Evolutionary conservation across 139 green algal genomes (phyloP), one percentile per base, ranked within the genome.

Genomic region (Nannochloris sp.): DNA sequence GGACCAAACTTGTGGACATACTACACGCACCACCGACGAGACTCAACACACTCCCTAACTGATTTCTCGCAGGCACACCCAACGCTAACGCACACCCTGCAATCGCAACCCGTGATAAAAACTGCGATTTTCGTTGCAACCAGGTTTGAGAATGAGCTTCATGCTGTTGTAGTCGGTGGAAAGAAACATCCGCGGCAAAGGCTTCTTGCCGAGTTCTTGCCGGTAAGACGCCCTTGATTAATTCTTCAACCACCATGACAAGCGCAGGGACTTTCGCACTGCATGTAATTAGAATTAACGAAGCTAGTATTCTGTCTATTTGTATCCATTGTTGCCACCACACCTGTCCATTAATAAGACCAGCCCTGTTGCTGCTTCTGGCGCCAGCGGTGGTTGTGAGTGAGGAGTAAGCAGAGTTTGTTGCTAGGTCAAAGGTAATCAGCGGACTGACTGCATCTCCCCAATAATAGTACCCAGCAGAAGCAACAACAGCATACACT

Each of bases 271-370:
- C 79, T 32, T 71, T 67, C 27, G 74, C 75, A 2, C 66, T 61
- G 44, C 60, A 79, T 7, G 46, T 74, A 15, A 80, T 47, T 19
- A 82, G 35, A 9, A 83, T 68, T 27, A 67, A 68, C 4, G 23
- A 6, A 13, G 72, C 70, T n/a, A 88, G 77, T 54, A 89, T 34
- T 12, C 76, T 39, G n/a, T 85, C 86, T 34, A 88, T 75, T 6
- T 74, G 76, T 0, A 64, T 7, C 67, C 81, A 83, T 3, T 31
- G 53, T 27, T 83, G 10, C 2, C 68, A 48, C 64, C 5, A 34
- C n/a, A n/a, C n/a, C n/a, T n/a, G n/a, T n/a, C n/a, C n/a, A n/a
- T n/a, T n/a, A n/a, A n/a, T n/a, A n/a, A n/a, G n/a, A n/a, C n/a
- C n/a, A n/a, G n/a, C n/a, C n/a, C n/a, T n/a, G n/a, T n/a, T n/a